Percentiles rank a stretch among this genome's conserved stretches.
Conservation (phyloP, 441 rosid genomes). For the Metrosideros polymorpha region DNA sequence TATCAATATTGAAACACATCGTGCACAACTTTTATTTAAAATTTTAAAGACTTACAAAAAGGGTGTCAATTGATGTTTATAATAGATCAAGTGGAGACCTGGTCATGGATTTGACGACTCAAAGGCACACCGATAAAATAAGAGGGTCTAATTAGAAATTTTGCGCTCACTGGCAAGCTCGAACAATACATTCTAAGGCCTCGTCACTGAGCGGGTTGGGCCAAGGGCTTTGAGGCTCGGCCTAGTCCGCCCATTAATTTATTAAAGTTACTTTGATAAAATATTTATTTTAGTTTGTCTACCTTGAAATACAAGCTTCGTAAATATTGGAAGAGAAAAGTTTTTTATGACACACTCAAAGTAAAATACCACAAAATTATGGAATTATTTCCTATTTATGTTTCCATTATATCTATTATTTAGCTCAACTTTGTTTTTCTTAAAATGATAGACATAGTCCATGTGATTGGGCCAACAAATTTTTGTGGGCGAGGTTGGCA, state of each 20-base stretch:
- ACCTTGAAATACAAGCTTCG: background rate
- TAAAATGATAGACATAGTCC: rapidly evolving
- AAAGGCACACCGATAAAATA: too few species aligned
- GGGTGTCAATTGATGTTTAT: background rate
- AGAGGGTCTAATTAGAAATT: too few species aligned
- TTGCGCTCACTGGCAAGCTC: too few species aligned
- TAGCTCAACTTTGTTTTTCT: background rate
- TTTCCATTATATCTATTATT: background rate
- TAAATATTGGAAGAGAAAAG: background rate
- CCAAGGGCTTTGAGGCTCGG: background rate
- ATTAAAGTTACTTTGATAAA: background rate
- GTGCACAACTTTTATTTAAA: background rate
- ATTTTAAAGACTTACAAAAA: background rate
- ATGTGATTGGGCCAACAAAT: background rate
- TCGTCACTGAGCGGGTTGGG: background rate
- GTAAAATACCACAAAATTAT: rapidly evolving
- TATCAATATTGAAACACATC: too few species aligned
- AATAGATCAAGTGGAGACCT: too few species aligned
- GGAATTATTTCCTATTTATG: background rate
- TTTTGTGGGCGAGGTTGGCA: background rate
- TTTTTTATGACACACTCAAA: background rate
- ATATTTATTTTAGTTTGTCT: background rate
- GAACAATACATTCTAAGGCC: background rate
- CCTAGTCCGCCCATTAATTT: background rate
- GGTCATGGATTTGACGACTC: too few species aligned